phyloP scores from a whole-genome alignment of 2,329 filamentous ascomycete genomes.

The Exophiala sp. region DNA sequence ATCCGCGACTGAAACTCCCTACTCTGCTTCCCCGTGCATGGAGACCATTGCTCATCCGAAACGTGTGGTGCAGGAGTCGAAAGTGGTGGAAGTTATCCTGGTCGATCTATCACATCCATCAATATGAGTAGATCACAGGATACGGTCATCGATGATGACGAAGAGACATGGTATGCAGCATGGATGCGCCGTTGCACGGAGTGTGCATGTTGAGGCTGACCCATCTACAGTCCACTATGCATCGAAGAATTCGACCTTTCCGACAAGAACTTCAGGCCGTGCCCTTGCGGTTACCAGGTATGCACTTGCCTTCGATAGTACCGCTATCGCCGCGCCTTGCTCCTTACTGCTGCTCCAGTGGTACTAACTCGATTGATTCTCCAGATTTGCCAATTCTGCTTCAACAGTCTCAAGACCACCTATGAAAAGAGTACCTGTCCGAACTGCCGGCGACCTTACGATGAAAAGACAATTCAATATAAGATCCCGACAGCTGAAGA shows the following conservation, averaged over 20 bases:
- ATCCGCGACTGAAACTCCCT: no score
- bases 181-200: neutral
- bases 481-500: conserved; percentile 94
- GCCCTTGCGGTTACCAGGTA: conserved; percentile 97
- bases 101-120: conserved; percentile 26
- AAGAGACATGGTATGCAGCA: conserved; percentile 44
- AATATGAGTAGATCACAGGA: conserved; percentile 46
- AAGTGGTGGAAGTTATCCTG: conserved; percentile 21
- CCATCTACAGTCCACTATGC: conserved; percentile 73
- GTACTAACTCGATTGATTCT: neutral
- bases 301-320: conserved; percentile 24
- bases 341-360: neutral
- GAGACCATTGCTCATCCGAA: conserved; percentile 19
- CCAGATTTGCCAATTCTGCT: conserved; percentile 98
- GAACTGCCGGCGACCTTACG: conserved; percentile 92
- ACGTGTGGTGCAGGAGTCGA: conserved; percentile 26
- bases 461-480: conserved; percentile 96
- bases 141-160: conserved; percentile 49
- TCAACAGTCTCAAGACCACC: conserved; percentile 98
- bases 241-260: conserved; percentile 99
- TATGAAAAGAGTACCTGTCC: conserved; percentile 90
- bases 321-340: neutral
- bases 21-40: conserved; percentile 22
- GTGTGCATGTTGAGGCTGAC: conserved; percentile 14
- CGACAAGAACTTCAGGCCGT: conserved; percentile 94